Evolutionary conservation across 2,329 filamentous ascomycete genomes (phyloP).

Genomic region (Cladophialophora psammophila): DNA sequence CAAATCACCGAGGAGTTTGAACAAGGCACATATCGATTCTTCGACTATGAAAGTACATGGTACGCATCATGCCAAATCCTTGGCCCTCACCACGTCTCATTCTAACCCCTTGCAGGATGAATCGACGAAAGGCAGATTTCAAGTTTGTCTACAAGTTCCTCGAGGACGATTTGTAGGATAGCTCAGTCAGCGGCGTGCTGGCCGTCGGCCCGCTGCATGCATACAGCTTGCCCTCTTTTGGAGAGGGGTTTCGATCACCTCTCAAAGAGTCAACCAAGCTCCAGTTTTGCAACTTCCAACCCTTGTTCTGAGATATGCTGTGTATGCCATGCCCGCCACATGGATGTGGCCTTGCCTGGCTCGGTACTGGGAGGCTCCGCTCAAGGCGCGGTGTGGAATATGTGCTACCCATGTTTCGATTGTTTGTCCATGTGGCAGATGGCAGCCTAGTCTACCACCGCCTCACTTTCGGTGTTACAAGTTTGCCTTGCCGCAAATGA

Average conservation of each 20-base stretch:
- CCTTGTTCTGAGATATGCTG: slow-evolving; percentile 6
- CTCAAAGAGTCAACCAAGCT: slow-evolving; percentile 25
- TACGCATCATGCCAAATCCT: slow-evolving; percentile 57
- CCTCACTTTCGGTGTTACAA: slow-evolving; percentile 19
- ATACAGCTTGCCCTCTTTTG: slow-evolving; percentile 12
- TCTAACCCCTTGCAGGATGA: slow-evolving; percentile 75
- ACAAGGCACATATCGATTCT: slow-evolving; percentile 98
- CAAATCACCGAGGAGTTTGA: slow-evolving; percentile 98
- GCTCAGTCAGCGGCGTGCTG: slow-evolving; percentile 21
- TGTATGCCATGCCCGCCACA: slow-evolving; percentile 2
- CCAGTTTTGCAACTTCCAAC: slow-evolving; percentile 12
- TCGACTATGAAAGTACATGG: slow-evolving; percentile 99
- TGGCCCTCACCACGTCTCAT: slow-evolving; percentile 35
- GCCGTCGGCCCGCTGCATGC: slow-evolving; percentile 28
- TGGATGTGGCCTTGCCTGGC: not conserved
- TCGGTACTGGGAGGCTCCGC: not conserved
- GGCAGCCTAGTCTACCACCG: slow-evolving; percentile 14
- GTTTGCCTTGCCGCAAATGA: slow-evolving; percentile 13
- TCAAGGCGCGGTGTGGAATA: not conserved
- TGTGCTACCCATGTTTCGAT: slow-evolving; percentile 18
- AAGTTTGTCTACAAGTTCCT: slow-evolving; percentile 98
- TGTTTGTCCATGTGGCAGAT: slow-evolving; percentile 12
- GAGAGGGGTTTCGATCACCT: slow-evolving; percentile 4
- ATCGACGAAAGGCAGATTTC: slow-evolving; percentile 95
- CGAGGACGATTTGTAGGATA: slow-evolving; percentile 79